Percentiles rank a stretch among this genome's conserved stretches.
Conservation (phyloP, 2,329 filamentous ascomycete genomes). For the Curvularia sp. region DNA sequence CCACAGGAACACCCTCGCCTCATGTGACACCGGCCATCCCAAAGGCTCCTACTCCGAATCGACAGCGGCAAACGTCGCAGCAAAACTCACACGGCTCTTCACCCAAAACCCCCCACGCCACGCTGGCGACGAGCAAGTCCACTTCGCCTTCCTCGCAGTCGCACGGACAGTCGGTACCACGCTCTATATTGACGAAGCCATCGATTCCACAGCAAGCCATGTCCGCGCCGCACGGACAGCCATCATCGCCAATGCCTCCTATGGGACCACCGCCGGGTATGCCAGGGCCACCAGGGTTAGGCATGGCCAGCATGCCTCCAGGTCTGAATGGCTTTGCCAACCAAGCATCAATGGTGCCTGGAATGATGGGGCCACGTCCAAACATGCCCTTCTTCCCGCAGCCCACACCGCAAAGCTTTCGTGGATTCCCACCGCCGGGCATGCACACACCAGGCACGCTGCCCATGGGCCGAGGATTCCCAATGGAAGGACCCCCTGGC, state of each 20-base stretch:
- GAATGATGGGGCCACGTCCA: slow-evolving; percentile 63
- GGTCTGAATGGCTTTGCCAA: slow-evolving; percentile 59
- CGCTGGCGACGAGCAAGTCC: slow-evolving; percentile 58
- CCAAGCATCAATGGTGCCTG: slow-evolving; percentile 62
- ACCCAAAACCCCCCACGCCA: slow-evolving; percentile 70
- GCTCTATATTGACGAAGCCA: slow-evolving; percentile 68
- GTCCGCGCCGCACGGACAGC: slow-evolving; percentile 65
- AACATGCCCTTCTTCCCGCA: slow-evolving; percentile 64
- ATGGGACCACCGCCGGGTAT: slow-evolving; percentile 65
- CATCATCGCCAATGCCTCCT: slow-evolving; percentile 69
- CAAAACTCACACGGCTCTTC: slow-evolving; percentile 74
- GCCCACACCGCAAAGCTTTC: slow-evolving; percentile 61
- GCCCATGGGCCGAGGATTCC: slow-evolving; percentile 64
- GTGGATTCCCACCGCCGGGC: slow-evolving; percentile 65
- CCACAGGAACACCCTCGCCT: slow-evolving; percentile 72
- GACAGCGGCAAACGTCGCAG: slow-evolving; percentile 78
- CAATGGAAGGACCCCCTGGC: slow-evolving; percentile 60
- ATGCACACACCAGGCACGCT: slow-evolving; percentile 64
- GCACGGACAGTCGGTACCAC: slow-evolving; percentile 70
- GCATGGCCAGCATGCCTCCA: slow-evolving; percentile 56
- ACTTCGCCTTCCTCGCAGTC: slow-evolving; percentile 69
- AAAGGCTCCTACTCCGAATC: slow-evolving; percentile 81
- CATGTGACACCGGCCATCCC: slow-evolving; percentile 83
- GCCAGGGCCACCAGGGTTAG: slow-evolving; percentile 62
- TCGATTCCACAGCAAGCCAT: slow-evolving; percentile 55